Evolutionary conservation across 768 basidiomycete species (phyloP), one percentile per base, ranked within the genome.

Genomic region (Agrocybe chaxingu): DNA sequence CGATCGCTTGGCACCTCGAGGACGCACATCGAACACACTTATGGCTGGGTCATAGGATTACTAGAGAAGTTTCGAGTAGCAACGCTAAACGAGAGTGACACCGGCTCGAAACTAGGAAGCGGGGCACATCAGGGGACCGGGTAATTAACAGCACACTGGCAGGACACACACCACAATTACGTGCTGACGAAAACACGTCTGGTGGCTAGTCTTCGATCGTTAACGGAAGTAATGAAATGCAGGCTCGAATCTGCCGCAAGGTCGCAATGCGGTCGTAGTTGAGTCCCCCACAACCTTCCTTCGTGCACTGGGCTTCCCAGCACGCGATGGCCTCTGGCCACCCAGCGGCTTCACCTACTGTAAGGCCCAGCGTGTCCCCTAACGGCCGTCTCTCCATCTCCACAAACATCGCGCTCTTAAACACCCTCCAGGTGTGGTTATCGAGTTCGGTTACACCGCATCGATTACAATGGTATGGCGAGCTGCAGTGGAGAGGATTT

Each of bases 241-340:
- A 82, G 12, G 76, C 72, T 44, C 70, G 69, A 51, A 88, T 81
- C 49, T 82, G 76, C 44, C 74, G 77, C 50, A 86, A 60, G 33
- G 86, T 81, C 44, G 78, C 76, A 13, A 64, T 56, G 62, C 77
- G 76, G 62, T 87, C 83, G 48, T 87, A 88, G 51, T 82, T 76
- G 38, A 78, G 62, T 1, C 76, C 77, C 11, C 68, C 70, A 57
- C 86, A 87, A 1, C 65, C 75, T 29, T 52, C 13, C 58, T 74
- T 75, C n/a, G 64, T 53, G 57, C 85, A 88, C 47, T 66, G 74
- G 1, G 84, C 77, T 40, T 74, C 73, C 84, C 85, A 87, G 56
- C 82, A 87, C 3, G 76, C 74, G 60, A 70, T 68, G 31, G 84
- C 79, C 57, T 80, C 79, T 0, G 74, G 67, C 82, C 84, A 87